phyloP scores from a whole-genome alignment of 768 basidiomycete genomes.

The Sistotremastrum niveocremeum region DNA sequence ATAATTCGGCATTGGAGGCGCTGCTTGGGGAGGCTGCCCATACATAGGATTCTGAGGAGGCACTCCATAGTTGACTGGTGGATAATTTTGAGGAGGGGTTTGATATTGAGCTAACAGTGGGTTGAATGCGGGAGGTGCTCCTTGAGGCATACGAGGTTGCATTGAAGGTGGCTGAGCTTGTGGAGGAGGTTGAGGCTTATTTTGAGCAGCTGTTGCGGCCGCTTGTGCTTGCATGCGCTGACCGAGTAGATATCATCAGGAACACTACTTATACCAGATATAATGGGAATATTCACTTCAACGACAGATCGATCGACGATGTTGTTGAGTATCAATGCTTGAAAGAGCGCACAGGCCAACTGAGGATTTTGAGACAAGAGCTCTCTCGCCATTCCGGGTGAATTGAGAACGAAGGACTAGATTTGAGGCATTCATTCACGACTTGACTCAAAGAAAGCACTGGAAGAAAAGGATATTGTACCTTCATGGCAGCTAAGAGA shows the following conservation, averaged over 20 bases:
- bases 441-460: constrained; percentile 1
- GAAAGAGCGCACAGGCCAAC: constrained; percentile 91
- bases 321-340: constrained; percentile 83
- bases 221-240: constrained; percentile 31
- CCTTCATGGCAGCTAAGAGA: constrained; percentile 97
- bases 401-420: constrained; percentile 83
- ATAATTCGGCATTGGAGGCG: constrained; percentile 11
- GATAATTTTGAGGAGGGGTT: constrained; percentile 15
- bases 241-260: constrained; percentile 2
- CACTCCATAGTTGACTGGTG: constrained; percentile 12
- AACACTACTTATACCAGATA: constrained; percentile 19
- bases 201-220: constrained; percentile 21
- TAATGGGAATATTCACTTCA: constrained; percentile 39
- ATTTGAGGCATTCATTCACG: neutral
- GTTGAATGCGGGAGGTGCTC: constrained; percentile 6
- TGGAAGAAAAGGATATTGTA: constrained; percentile 24
- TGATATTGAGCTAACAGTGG: constrained; percentile 5
- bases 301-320: constrained; percentile 83
- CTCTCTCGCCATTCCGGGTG: constrained; percentile 77
- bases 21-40: constrained; percentile 10
- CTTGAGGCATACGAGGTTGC: neutral
- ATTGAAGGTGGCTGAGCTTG: constrained; percentile 1
- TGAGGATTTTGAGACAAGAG: constrained; percentile 80
- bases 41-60: constrained; percentile 13
- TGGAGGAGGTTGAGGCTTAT: constrained; percentile 6